Evolutionary conservation across 2,329 filamentous ascomycete genomes (phyloP).

Genomic region (Scedosporium aurantiacum): DNA sequence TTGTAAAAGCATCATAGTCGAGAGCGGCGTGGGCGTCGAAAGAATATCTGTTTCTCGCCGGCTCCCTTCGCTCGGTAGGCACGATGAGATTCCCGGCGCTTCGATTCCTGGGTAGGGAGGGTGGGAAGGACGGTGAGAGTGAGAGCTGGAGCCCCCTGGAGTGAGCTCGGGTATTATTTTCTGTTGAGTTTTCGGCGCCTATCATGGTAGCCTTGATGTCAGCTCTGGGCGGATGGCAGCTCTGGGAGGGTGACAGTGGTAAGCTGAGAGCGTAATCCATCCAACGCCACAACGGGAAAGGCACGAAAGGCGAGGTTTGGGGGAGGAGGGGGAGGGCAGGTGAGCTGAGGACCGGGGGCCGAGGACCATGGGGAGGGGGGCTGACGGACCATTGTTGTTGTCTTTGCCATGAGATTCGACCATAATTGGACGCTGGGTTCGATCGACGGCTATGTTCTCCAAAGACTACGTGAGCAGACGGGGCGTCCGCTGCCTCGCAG

Average conservation of each 20-base stretch:
- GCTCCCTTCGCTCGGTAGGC: conserved; percentile 40
- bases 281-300: background rate
- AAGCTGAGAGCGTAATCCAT: conserved; percentile 1
- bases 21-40: conserved; percentile 47
- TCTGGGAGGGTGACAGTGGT: background rate
- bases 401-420: conserved; percentile 1
- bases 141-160: conserved; percentile 33
- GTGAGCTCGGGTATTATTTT: conserved; percentile 15
- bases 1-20: conserved; percentile 62
- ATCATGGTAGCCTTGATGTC: conserved; percentile 4
- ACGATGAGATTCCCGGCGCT: conserved; percentile 52
- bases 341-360: background rate
- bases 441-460: background rate
- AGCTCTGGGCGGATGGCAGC: background rate
- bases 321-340: background rate
- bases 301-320: background rate
- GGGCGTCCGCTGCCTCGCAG: background rate
- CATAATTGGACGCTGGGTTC: conserved; percentile 3
- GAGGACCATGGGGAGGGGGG: background rate
- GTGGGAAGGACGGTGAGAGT: conserved; percentile 36
- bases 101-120: conserved; percentile 51
- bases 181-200: conserved; percentile 7
- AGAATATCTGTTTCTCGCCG: conserved; percentile 58
- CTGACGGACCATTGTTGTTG: conserved; percentile 4
- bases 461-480: background rate